Base-by-base conservation (phyloP, 441 rosid species). In the Aquilaria agallochum region DNA sequence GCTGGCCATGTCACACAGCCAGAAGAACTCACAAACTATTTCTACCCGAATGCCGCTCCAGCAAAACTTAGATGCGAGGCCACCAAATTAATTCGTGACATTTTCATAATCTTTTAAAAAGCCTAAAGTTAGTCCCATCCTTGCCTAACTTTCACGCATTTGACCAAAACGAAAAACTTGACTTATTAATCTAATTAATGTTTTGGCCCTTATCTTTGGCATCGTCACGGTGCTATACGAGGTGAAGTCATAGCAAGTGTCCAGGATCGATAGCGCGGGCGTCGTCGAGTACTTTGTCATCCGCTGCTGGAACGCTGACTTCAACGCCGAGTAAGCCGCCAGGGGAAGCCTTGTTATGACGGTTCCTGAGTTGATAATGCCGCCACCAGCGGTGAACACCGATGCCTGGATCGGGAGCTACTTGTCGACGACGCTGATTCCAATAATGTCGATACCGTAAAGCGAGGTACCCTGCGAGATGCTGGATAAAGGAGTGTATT, bases 201-300 rank as follows among this genome's bases (percentile, higher is more conserved):
- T 15, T 15, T 15, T 15, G 15, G 15, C 15, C 15, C 15, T 63
- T 3, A 93, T 81, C 36, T 65, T 71, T 0, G 97, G 98, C 13
- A 88, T 46, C 3, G 14, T 2, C 3, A 75, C 34, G 0, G 81
- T 71, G 8, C 52, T 45, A 13, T 69, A 74, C 0, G 66, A 73
- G 61, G 74, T 85, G 11, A 93, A 64, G 66, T 93, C 85, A 36
- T 75, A 90, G 67, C 97, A 90, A 32, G 96, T 93, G 78, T 93
- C 96, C 2, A 88, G 76, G 50, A 88, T 82, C 13, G 85, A 78
- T 2, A 75, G 66, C 1, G 82, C 76, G 0, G 72, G 68, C 1
- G 90, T 66, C 32, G 27, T 56, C 0, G 90, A 87, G 52, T 90
- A 94, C 62, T 60, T 63, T 0, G 78, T 62, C 97, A 94, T 94